Base-by-base conservation (phyloP, 129 eudicot genomes). In the Glebionis coronaria region DNA sequence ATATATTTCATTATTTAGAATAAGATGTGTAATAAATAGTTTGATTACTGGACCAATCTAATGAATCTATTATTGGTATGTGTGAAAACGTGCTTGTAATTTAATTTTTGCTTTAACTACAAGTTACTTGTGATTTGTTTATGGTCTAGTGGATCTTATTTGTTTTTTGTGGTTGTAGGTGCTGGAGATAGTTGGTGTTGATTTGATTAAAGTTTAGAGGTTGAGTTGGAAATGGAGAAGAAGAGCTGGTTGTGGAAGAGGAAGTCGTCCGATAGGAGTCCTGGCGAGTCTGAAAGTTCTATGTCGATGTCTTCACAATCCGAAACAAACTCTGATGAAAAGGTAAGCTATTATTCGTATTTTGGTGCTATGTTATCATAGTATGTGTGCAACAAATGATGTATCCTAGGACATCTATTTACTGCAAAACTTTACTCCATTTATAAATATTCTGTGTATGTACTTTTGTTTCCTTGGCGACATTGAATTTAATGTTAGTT, bases 211-310 rank as follows among this genome's bases (percentile, higher is more conserved):
- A 52, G 44, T 52, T 40, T n/a, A 20, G 56, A 20, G 68, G 60
- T 23, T 20, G 47, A 61, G 29, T 66, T 54, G 58, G 59, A 35
- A 35, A 88, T 88, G 96, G 97, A 85, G 53, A 88, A 88, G 75
- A 88, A 83, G 79, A 91, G 83, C 66, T 91, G 97, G 96, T 76
- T 79, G 77, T 91, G 97, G 97, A 88, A 88, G 79, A 83, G 81
- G 78, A 88, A 76, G 64, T 73, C 94, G 51, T 87, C 95, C 1
- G 95, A 87, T 66, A 71, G 81, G 74, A 85, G 87, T 62, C 85
- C 88, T 1, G 90, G 97, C 63, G 97, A 91, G 61, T 85, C 84
- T 5, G 97, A 91, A 53, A 88, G 96, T 64, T 88, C 90, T n/a
- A 94, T 84, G 3, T 87, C 97, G 7, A 56, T 85, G 46, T 91